Conservation (phyloP, 2,329 filamentous ascomycete species). For the Aspergillus cejpii region DNA sequence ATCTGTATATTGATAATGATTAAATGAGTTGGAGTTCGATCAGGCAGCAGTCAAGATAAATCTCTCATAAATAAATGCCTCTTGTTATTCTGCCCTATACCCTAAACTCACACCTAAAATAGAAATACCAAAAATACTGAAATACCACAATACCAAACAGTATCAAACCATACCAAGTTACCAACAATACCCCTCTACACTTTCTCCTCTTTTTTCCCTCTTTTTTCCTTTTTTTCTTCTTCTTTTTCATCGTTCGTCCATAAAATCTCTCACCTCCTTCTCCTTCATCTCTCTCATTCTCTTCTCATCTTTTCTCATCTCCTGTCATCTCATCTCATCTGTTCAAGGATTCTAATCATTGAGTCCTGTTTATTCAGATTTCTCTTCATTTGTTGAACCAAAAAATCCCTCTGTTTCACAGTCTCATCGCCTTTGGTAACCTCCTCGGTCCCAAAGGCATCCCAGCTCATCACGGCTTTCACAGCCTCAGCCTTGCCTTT, state of each 20-base stretch:
- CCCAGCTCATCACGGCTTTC: slow-evolving; percentile 35
- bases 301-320: not conserved
- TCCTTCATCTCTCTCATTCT: slow-evolving; percentile 4
- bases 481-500: slow-evolving; percentile 27
- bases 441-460: slow-evolving; percentile 33
- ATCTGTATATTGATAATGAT: too few relatives aligned
- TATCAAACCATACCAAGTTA: too few relatives aligned
- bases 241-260: slow-evolving; percentile 4
- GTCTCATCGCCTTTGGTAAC: slow-evolving; percentile 33
- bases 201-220: slow-evolving; percentile 14
- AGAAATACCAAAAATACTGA: slow-evolving; percentile 9
- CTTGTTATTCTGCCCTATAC: slow-evolving; percentile 18
- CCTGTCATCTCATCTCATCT: too few relatives aligned
- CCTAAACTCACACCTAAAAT: slow-evolving; percentile 16
- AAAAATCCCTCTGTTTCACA: too few relatives aligned
- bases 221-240: slow-evolving; percentile 1
- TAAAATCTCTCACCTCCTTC: slow-evolving; percentile 15
- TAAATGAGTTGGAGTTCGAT: too few relatives aligned
- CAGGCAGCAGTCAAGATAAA: too few relatives aligned
- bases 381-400: slow-evolving; percentile 11
- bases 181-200: too few relatives aligned
- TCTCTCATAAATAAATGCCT: too few relatives aligned
- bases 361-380: slow-evolving; percentile 8
- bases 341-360: slow-evolving; percentile 12
- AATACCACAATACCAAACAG: too few relatives aligned